A percentile compares a stretch with the other conserved stretches of the same genome.
Conservation (phyloP, 768 basidiomycete species). For the Dacryopinax spathularia region DNA sequence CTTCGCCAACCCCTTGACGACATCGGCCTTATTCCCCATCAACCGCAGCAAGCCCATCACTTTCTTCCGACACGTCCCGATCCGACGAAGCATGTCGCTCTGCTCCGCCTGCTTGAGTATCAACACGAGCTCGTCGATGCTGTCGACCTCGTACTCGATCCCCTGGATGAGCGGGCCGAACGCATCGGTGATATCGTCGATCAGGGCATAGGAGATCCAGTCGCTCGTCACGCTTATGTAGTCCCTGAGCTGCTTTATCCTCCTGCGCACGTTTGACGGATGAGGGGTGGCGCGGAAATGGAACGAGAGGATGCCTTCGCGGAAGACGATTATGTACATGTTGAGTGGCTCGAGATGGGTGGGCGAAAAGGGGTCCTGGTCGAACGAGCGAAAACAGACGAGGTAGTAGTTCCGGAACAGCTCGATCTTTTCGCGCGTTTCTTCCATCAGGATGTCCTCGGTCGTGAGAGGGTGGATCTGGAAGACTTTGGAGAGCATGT, state of each 20-base stretch:
- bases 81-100: constrained; percentile 93
- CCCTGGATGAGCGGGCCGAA: constrained; percentile 96
- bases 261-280: constrained; percentile 91
- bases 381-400: constrained; percentile 97
- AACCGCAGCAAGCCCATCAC: constrained; percentile 93
- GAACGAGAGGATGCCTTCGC: constrained; percentile 91
- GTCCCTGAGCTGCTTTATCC: constrained; percentile 98
- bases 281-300: constrained; percentile 96
- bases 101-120: constrained; percentile 93
- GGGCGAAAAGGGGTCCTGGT: constrained; percentile 94
- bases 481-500: constrained; percentile 90
- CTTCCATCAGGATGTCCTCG: constrained; percentile 99
- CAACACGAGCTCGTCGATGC: constrained; percentile 92
- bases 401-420: constrained; percentile 97
- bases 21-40: constrained; percentile 99
- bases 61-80: constrained; percentile 96
- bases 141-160: constrained; percentile 99
- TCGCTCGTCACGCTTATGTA: constrained; percentile 98
- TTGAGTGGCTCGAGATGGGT: constrained; percentile 96
- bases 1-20: constrained; percentile 96
- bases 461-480: constrained; percentile 94
- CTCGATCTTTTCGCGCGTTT: constrained; percentile 98
- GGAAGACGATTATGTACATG: constrained; percentile 99
- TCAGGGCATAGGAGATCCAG: constrained; percentile 99
- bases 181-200: constrained; percentile 98